Conservation (phyloP, 1,139 yeast genomes). For the Scheffersomyces segobiensis region DNA sequence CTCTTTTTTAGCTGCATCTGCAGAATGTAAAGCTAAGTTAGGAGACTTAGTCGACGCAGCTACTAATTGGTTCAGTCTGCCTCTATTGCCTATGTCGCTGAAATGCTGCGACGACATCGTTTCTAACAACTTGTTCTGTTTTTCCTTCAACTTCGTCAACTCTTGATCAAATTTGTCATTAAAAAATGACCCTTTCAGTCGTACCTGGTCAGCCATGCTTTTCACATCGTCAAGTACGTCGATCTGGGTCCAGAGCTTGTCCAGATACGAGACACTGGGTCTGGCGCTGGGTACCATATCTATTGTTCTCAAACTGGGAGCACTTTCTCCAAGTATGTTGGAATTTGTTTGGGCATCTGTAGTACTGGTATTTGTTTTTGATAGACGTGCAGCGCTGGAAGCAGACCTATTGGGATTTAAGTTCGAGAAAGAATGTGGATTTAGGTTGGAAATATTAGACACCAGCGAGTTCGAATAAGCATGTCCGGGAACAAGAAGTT, state of each 20-base stretch:
- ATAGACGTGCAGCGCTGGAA: constrained; percentile 19
- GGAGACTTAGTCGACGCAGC: background rate
- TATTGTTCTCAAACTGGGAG: constrained; percentile 34
- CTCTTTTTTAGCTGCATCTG: background rate
- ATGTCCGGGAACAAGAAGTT: constrained; percentile 12
- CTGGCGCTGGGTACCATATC: constrained; percentile 50
- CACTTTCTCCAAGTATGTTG: constrained; percentile 13
- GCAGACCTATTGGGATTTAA: constrained; percentile 10
- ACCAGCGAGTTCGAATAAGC: constrained; percentile 11
- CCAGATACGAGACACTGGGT: constrained; percentile 63
- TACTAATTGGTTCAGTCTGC: constrained; percentile 2
- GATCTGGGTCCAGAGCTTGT: constrained; percentile 83
- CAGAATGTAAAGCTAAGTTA: background rate
- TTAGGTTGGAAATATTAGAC: constrained; percentile 6
- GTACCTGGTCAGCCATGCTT: constrained; percentile 58
- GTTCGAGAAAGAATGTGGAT: constrained; percentile 3
- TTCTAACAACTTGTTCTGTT: constrained; percentile 62
- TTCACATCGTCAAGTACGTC: constrained; percentile 84
- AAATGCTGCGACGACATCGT: constrained; percentile 50
- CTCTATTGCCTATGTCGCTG: constrained; percentile 9
- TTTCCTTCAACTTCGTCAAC: constrained; percentile 52
- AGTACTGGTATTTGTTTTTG: constrained; percentile 29
- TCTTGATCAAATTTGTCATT: constrained; percentile 60
- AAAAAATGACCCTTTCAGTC: constrained; percentile 57
- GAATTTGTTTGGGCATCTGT: constrained; percentile 12